A percentile compares a stretch with the other conserved stretches of the same genome.
phyloP scores from a whole-genome alignment of 306 rosid genomes.

The Psophocarpus tetragonolobus region DNA sequence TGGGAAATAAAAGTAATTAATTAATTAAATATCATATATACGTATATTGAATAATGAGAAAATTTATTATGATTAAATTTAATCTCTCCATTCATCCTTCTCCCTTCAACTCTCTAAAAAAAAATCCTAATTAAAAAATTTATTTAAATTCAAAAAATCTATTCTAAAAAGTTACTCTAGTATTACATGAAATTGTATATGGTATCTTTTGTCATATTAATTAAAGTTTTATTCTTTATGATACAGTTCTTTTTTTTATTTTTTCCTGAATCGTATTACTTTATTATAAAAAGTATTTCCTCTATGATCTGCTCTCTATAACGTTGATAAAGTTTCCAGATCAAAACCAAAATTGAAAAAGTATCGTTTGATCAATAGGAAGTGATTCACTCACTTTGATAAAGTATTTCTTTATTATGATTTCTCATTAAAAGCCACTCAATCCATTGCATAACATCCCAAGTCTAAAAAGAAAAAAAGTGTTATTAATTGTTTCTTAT shows the following conservation, averaged over 20 bases:
- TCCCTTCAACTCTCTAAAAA: background rate
- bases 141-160: background rate
- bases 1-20: background rate
- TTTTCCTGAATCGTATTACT: background rate
- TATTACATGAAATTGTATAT: too few species aligned
- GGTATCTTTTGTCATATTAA: too few species aligned
- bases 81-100: background rate
- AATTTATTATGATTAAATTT: background rate
- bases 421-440: background rate
- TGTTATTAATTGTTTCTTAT: too few species aligned
- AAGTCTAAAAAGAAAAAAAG: background rate
- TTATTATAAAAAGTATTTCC: background rate
- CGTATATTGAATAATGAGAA: background rate
- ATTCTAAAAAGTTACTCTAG: background rate
- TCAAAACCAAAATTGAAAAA: constrained; percentile 5
- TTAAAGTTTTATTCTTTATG: too few species aligned
- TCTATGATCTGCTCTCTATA: background rate
- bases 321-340: background rate
- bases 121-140: background rate
- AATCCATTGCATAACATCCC: background rate
- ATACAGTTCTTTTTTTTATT: too few species aligned
- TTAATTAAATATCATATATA: background rate
- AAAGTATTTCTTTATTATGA: constrained; percentile 10
- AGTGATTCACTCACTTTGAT: constrained; percentile 16
- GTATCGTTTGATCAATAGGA: background rate